phyloP scores from a whole-genome alignment of 495 filamentous ascomycete species.

The Trichoderma gamsii region DNA sequence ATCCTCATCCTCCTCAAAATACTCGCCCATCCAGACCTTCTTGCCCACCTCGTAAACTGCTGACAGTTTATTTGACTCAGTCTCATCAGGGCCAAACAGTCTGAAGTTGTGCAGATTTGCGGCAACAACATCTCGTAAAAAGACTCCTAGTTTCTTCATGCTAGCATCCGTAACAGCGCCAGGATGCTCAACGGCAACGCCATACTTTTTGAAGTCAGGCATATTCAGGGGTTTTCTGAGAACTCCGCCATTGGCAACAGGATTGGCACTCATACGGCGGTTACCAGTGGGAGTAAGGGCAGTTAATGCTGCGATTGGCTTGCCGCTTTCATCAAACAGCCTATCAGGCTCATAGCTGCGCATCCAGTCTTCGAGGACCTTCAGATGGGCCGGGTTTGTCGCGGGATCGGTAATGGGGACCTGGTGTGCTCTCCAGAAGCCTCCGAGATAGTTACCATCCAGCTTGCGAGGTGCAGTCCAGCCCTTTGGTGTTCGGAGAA shows the following conservation, averaged over 20 bases:
- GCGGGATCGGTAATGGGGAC: constrained; percentile 61
- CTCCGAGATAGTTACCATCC: constrained; percentile 57
- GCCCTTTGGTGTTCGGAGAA: constrained; percentile 65
- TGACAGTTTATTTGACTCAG: constrained; percentile 66
- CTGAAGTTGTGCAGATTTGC: constrained; percentile 59
- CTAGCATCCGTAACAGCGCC: constrained; percentile 46
- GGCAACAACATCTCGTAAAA: constrained; percentile 56
- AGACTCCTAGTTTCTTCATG: constrained; percentile 60
- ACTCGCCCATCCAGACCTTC: constrained; percentile 72
- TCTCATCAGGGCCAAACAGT: constrained; percentile 70
- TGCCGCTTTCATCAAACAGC: constrained; percentile 37
- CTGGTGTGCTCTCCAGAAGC: constrained; percentile 69
- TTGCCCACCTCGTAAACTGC: constrained; percentile 62
- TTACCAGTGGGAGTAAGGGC: constrained; percentile 54
- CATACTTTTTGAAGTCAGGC: constrained; percentile 60
- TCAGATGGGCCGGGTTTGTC: constrained; percentile 53
- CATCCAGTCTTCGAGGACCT: constrained; percentile 65
- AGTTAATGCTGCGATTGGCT: constrained; percentile 49
- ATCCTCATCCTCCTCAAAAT: constrained; percentile 63
- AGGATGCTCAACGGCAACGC: constrained; percentile 46
- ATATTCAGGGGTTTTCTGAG: constrained; percentile 56
- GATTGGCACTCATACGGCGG: constrained; percentile 65
- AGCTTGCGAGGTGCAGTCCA: constrained; percentile 65
- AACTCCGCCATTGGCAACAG: constrained; percentile 61
- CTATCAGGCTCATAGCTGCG: constrained; percentile 60